phyloP scores from a whole-genome alignment of 768 basidiomycete genomes.

The Boletus tomentosulus region DNA sequence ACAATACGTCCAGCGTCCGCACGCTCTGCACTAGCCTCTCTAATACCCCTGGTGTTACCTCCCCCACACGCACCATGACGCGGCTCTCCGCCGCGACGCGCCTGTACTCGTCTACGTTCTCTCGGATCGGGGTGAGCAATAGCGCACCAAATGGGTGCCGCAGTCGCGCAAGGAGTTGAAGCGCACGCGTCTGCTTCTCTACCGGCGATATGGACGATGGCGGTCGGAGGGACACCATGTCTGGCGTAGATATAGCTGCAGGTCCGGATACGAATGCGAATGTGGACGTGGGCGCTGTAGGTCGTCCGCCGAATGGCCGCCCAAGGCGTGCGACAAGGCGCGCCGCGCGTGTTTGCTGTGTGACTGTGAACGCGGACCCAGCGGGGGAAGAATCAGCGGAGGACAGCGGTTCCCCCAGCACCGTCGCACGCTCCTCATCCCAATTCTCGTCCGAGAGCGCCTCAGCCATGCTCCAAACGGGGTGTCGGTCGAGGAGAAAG shows the following conservation, averaged over 20 bases:
- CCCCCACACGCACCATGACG: not conserved
- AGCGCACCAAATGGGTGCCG: too few relatives aligned
- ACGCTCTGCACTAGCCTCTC: not conserved
- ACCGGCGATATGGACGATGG: not conserved
- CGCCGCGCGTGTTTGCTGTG: too few relatives aligned
- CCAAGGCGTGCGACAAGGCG: not conserved
- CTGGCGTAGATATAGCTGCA: not conserved
- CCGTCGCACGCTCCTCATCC: not conserved
- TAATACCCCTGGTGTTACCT: not conserved
- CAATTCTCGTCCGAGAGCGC: not conserved
- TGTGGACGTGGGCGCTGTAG: not conserved
- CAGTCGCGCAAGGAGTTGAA: not conserved
- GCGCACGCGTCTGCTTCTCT: not conserved
- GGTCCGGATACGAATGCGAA: not conserved
- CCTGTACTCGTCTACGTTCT: not conserved
- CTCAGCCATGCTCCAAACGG: not conserved
- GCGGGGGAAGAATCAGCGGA: not conserved
- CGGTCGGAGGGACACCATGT: not conserved
- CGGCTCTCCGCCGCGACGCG: not conserved
- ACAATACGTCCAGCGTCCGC: not conserved
- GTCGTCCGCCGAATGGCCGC: not conserved
- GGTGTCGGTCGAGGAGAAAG: conserved; percentile 5
- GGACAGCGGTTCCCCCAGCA: not conserved
- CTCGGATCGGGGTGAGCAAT: not conserved
- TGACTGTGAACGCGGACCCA: not conserved